Evolutionary conservation across 495 filamentous ascomycete genomes (phyloP), one percentile per base, ranked within the genome.

Genomic region (Filosporella fistucella): DNA sequence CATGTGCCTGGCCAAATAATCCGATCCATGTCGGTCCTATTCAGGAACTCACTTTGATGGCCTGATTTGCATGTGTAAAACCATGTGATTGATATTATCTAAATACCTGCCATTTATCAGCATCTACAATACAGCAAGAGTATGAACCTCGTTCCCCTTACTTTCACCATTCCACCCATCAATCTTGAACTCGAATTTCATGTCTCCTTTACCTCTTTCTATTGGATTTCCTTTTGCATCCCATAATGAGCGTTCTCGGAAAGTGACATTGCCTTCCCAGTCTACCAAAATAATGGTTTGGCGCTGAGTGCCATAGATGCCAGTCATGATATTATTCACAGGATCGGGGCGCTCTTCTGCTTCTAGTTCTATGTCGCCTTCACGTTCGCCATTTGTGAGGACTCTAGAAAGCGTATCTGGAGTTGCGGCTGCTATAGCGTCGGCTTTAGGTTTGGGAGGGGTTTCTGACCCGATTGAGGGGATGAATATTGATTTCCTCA

Each of bases 271-370:
- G 12, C 91, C 91, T 16, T 83, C 70, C 60, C 75, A 76, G 51
- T 81, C 80, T 21, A 95, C 83, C 14, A 97, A 71, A 20, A 97
- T 68, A 11, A 97, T 69, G 0, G 89, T 95, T 71, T 98, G 91
- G 54, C 88, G 82, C 63, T 95, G 88, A 1, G 93, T 98, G n/a
- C 93, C 93, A 66, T 98, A 97, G 12, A 78, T 64, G 10, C 82
- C 81, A 14, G 70, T 74, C 58, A 75, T 69, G 34, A 70, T 71
- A 18, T 69, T 68, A 16, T 50, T 53, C 5, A 60, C 55, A 11
- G 54, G 49, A 45, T 62, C 61, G 12, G 63, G 62, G 24, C 59
- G 42, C 21, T 63, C 59, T 40, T 51, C 61, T 7, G n/a, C 18
- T 21, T 43, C 16, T 54, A 50, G 26, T 58, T 56, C 38, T 66